A percentile compares a stretch with the other conserved stretches of the same genome.
Evolutionary conservation across 805 yeast species (phyloP).

Genomic region (Suhomyces tanzawaensis): DNA sequence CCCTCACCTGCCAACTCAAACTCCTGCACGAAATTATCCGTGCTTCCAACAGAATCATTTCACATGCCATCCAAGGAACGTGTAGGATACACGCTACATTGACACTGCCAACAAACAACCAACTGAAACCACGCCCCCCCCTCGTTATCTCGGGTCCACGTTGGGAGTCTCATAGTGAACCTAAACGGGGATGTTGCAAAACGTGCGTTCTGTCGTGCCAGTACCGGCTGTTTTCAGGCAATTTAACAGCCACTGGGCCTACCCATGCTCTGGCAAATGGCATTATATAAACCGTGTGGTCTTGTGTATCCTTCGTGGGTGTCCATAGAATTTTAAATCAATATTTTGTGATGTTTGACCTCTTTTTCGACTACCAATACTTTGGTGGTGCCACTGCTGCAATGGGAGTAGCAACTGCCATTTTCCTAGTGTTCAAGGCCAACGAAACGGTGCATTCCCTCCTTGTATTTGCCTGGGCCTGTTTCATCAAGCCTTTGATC

Average conservation of each 20-base stretch:
- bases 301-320: too few species aligned
- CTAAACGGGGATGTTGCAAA: constrained; percentile 1
- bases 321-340: too few species aligned
- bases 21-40: too few species aligned
- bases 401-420: not conserved
- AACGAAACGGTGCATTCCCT: constrained; percentile 23
- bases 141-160: constrained; percentile 3
- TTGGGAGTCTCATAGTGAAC: not conserved
- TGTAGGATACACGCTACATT: too few species aligned
- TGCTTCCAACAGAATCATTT: too few species aligned
- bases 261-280: not conserved
- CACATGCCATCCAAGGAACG: constrained; percentile 2
- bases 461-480: constrained; percentile 41
- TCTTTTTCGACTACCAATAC: not conserved
- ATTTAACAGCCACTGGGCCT: not conserved
- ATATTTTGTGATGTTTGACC: not conserved
- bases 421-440: constrained; percentile 1
- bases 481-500: constrained; percentile 59
- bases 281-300: not conserved
- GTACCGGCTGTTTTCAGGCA: not conserved
- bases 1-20: too few species aligned
- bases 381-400: constrained; percentile 1
- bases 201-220: constrained; percentile 5
- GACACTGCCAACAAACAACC: too few species aligned
- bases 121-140: constrained; percentile 2